A percentile compares a stretch with the other conserved stretches of the same genome.
Conservation (phyloP, 768 basidiomycete species). For the Lepiota brunneoincarnata region DNA sequence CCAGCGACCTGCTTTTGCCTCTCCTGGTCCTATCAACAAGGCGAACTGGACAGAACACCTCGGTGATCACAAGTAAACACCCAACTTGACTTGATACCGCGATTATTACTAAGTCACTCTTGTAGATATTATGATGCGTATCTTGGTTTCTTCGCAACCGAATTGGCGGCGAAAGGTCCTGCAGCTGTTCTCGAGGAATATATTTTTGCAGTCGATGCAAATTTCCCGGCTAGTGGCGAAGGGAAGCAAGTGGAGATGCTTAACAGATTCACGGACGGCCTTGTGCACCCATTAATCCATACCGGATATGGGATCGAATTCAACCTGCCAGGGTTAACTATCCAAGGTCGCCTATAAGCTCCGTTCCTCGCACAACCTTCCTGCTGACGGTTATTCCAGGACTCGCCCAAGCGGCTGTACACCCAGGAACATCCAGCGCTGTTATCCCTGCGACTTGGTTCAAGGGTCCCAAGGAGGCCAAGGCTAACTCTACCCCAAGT, state of each 20-base stretch:
- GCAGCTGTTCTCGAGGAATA: conserved; percentile 52
- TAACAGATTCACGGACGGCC: conserved; percentile 50
- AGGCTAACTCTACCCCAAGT: conserved; percentile 1
- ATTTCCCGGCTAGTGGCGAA: conserved; percentile 30
- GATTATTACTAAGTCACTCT: neutral
- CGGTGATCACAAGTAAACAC: conserved; percentile 48
- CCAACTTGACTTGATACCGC: neutral
- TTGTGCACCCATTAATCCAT: conserved; percentile 68
- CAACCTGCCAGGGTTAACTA: conserved; percentile 50
- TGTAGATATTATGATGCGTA: conserved; percentile 60
- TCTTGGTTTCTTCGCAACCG: conserved; percentile 49
- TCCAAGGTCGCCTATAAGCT: conserved; percentile 46
- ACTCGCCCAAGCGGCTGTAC: conserved; percentile 54
- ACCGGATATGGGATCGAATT: conserved; percentile 66
- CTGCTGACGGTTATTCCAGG: conserved; percentile 29
- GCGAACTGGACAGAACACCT: conserved; percentile 55
- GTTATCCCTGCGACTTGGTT: conserved; percentile 26
- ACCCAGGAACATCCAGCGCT: conserved; percentile 24
- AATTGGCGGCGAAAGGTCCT: conserved; percentile 40
- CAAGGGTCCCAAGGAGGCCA: neutral
- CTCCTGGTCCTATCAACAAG: conserved; percentile 43
- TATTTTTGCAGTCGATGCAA: conserved; percentile 52
- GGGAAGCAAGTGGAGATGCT: conserved; percentile 37
- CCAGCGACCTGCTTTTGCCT: conserved; percentile 34
- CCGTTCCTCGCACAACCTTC: neutral